phyloP scores from a whole-genome alignment of 1,284 basidiomycete species.

The Sphaerobolus stellatus region DNA sequence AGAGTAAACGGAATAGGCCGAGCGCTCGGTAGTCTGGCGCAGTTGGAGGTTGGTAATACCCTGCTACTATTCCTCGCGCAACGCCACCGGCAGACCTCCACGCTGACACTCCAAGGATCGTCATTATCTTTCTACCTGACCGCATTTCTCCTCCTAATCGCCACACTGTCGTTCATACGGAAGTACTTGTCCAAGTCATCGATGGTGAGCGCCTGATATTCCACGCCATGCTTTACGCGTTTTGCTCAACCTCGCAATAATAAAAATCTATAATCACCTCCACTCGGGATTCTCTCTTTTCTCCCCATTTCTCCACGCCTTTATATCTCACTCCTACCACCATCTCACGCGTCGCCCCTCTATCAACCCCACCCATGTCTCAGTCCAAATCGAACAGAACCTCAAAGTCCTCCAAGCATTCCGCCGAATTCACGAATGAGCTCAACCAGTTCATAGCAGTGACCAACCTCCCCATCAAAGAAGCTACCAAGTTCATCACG shows the following conservation, averaged over 20 bases:
- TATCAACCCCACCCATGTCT: background rate
- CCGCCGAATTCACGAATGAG: conserved; percentile 8
- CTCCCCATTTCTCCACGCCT: background rate
- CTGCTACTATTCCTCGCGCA: too few relatives aligned
- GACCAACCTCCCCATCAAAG: conserved; percentile 34
- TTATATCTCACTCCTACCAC: background rate
- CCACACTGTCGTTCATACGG: too few relatives aligned
- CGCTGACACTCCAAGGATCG: too few relatives aligned
- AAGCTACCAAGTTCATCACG: conserved; percentile 73
- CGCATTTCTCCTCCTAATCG: too few relatives aligned
- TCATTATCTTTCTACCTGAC: too few relatives aligned
- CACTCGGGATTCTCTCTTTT: background rate
- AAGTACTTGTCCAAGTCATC: too few relatives aligned
- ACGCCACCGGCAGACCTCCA: background rate
- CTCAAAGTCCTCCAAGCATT: background rate
- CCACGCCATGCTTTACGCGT: background rate
- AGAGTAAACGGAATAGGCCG: too few relatives aligned
- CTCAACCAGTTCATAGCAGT: conserved; percentile 10
- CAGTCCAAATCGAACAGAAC: background rate
- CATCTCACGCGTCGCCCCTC: background rate
- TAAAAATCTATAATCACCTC: background rate
- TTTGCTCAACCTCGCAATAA: background rate
- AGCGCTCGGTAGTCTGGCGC: too few relatives aligned
- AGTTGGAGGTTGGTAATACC: too few relatives aligned
- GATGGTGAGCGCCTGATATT: conserved; percentile 6